Conservation (phyloP, 1,284 basidiomycete species). For the Pulchroboletus neoregius region DNA sequence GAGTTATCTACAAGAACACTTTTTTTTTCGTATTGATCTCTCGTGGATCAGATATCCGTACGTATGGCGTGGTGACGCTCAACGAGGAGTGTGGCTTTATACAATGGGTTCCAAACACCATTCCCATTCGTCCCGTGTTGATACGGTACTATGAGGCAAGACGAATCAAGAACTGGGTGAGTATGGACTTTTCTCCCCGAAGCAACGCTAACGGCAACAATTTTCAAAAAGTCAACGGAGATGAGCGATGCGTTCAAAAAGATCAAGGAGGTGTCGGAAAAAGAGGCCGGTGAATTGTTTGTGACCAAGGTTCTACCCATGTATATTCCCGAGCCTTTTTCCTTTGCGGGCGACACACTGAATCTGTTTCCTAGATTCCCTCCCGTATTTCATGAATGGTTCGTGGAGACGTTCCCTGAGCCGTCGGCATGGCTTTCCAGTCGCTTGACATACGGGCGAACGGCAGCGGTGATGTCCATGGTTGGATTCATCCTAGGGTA, state of each 20-base stretch:
- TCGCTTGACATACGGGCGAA: constrained; percentile 83
- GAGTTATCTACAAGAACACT: constrained; percentile 31
- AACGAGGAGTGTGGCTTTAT: constrained; percentile 98
- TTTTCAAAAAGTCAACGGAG: constrained; percentile 37
- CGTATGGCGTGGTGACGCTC: constrained; percentile 93
- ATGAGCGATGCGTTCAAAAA: constrained; percentile 53
- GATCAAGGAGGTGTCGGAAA: constrained; percentile 51
- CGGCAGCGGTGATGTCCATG: constrained; percentile 98
- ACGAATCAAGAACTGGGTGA: constrained; percentile 61
- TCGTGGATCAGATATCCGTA: constrained; percentile 72
- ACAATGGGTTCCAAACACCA: constrained; percentile 97
- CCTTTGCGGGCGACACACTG: no score
- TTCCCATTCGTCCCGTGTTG: constrained; percentile 80
- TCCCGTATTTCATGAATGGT: constrained; percentile 97
- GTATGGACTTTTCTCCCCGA: constrained; percentile 16
- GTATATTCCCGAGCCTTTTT: constrained; percentile 37
- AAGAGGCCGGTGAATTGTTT: constrained; percentile 61
- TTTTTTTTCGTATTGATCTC: constrained; percentile 3
- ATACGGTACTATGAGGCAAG: constrained; percentile 68
- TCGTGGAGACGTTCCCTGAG: constrained; percentile 94
- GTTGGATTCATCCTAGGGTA: constrained; percentile 96
- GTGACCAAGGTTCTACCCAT: constrained; percentile 52
- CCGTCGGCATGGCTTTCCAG: constrained; percentile 92
- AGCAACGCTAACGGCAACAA: constrained; percentile 4
- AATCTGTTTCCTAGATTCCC: constrained; percentile 55